phyloP scores from a whole-genome alignment of 805 yeast species.

The Ogataea corticis region DNA sequence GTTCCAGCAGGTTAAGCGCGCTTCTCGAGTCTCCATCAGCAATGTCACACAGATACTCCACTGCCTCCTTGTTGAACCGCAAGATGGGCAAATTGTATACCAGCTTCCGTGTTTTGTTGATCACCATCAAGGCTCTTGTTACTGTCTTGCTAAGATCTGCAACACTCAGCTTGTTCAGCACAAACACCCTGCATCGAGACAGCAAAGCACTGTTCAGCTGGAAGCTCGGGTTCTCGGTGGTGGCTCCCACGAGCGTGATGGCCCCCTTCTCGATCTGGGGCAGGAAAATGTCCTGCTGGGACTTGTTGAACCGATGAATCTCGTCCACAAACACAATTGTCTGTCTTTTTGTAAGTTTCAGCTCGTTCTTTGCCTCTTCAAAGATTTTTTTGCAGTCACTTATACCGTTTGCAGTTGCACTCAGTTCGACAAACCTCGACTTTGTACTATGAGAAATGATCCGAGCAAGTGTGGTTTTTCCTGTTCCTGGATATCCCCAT shows the following conservation, averaged over 20 bases:
- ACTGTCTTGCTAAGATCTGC: constrained; percentile 56
- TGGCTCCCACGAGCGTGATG: constrained; percentile 88
- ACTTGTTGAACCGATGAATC: constrained; percentile 81
- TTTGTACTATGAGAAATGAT: constrained; percentile 57
- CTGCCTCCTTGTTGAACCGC: constrained; percentile 53
- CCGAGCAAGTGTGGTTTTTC: constrained; percentile 76
- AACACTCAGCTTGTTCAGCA: constrained; percentile 51
- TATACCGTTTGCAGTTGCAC: constrained; percentile 77
- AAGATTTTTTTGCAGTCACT: constrained; percentile 65
- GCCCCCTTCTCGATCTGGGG: constrained; percentile 85
- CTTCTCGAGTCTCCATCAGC: constrained; percentile 89
- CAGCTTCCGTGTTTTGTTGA: constrained; percentile 61
- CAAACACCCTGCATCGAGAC: constrained; percentile 82
- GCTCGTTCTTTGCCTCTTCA: constrained; percentile 47
- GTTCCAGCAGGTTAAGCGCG: constrained; percentile 78
- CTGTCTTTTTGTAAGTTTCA: constrained; percentile 47
- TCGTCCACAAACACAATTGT: constrained; percentile 89
- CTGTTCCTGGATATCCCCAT: constrained; percentile 97
- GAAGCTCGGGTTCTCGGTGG: constrained; percentile 91
- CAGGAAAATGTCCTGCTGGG: constrained; percentile 85
- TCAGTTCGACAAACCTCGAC: constrained; percentile 70
- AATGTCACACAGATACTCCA: constrained; percentile 67
- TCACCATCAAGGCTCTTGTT: constrained; percentile 53
- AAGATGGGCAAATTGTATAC: constrained; percentile 51
- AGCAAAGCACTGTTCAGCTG: constrained; percentile 78